Conservation (phyloP, 495 filamentous ascomycete genomes). For the Penicillium robsamsonii region DNA sequence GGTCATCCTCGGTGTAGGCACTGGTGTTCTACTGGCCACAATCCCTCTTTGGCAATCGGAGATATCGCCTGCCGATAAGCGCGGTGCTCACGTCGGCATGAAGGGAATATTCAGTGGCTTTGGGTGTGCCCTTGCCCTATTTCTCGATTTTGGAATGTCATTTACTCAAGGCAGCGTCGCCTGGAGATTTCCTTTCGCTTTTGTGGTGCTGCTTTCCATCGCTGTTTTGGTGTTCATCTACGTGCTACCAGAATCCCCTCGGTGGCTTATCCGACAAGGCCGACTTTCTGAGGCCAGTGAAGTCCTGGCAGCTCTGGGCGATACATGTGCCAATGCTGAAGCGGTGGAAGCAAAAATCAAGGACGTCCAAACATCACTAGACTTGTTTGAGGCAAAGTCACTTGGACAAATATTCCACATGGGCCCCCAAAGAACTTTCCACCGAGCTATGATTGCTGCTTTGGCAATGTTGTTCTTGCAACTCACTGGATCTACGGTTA, state of each 20-base stretch:
- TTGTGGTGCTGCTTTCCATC: slow-evolving; percentile 38
- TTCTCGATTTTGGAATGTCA: slow-evolving; percentile 55
- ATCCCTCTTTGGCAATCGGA: slow-evolving; percentile 67
- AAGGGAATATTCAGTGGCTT: slow-evolving; percentile 59
- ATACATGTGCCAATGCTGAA: slow-evolving; percentile 26
- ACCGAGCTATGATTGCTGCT: slow-evolving; percentile 23
- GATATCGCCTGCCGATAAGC: slow-evolving; percentile 54
- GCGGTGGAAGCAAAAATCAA: slow-evolving; percentile 17
- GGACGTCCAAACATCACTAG: slow-evolving; percentile 24
- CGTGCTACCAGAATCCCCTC: slow-evolving; percentile 43
- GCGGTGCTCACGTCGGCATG: slow-evolving; percentile 58
- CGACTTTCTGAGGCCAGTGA: slow-evolving; percentile 33
- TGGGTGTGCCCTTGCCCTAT: slow-evolving; percentile 51
- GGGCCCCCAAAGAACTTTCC: slow-evolving; percentile 24
- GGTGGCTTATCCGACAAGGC: slow-evolving; percentile 43
- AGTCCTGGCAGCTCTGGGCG: slow-evolving; percentile 42
- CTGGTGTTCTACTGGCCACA: slow-evolving; percentile 58
- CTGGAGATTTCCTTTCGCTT: slow-evolving; percentile 51
- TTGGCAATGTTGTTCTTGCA: slow-evolving; percentile 22
- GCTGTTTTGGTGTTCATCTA: slow-evolving; percentile 30
- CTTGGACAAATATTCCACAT: slow-evolving; percentile 19
- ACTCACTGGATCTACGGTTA: slow-evolving; percentile 26
- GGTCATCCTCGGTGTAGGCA: slow-evolving; percentile 53
- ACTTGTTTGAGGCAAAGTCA: slow-evolving; percentile 11
- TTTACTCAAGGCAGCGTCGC: slow-evolving; percentile 38